These are phyloP conservation scores for Heliamphora pulchella DNA, from an alignment of 179 eudicot genomes.

Conservation along the genomic window DNA sequence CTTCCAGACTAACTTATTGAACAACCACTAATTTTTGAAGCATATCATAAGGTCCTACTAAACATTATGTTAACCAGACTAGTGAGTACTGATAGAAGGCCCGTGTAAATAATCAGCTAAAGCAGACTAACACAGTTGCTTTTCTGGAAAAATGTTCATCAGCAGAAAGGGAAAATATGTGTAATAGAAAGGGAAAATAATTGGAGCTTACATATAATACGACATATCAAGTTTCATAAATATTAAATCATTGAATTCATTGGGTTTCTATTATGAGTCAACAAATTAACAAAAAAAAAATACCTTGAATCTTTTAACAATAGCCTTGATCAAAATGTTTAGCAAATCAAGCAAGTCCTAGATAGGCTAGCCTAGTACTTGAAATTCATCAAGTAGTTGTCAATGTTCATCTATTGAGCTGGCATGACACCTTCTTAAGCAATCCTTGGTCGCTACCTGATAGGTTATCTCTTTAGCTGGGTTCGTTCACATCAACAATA, in stretches of 20 bases:
- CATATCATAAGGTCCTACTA: neutral
- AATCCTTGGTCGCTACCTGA: too few species aligned
- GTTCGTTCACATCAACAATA: too few species aligned
- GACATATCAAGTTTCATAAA: neutral
- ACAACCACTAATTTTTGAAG: too few species aligned
- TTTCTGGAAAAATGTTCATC: neutral
- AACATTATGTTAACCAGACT: neutral
- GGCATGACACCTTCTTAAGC: neutral
- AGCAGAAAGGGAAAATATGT: neutral
- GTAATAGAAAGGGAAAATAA: neutral
- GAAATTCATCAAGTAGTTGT: neutral
- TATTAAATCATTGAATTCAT: neutral
- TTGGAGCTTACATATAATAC: neutral
- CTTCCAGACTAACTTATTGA: neutral
- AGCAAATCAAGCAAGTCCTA: neutral
- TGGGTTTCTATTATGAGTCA: neutral
- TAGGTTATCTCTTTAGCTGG: too few species aligned
- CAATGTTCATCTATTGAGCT: neutral
- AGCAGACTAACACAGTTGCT: neutral
- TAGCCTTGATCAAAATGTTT: neutral
- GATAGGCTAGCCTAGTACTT: neutral
- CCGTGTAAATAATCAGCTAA: slow-evolving; percentile 2
- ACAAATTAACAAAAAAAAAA: too few species aligned
- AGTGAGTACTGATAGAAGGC: neutral
- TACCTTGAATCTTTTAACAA: neutral